Percentiles rank a stretch among this genome's conserved stretches.
phyloP scores from a whole-genome alignment of 768 basidiomycete genomes.

The Stropharia rugosoannulata region DNA sequence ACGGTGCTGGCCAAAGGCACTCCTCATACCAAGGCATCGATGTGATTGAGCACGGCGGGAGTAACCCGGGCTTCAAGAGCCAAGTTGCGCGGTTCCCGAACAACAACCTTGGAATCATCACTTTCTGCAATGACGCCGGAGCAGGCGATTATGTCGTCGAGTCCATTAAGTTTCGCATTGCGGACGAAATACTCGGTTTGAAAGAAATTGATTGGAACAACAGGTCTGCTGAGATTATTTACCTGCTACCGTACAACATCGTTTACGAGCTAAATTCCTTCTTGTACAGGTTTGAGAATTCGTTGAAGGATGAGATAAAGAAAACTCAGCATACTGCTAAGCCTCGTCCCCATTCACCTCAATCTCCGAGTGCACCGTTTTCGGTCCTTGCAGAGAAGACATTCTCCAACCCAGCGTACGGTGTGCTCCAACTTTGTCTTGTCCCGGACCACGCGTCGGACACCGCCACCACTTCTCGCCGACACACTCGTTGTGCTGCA shows the following conservation, averaged over 20 bases:
- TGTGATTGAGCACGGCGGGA: constrained; percentile 43
- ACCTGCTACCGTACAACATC: neutral
- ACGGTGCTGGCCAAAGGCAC: constrained; percentile 38
- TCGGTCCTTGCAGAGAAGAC: constrained; percentile 20
- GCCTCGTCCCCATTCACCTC: constrained; percentile 24
- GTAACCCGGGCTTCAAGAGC: constrained; percentile 33
- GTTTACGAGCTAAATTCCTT: neutral
- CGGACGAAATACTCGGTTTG: constrained; percentile 33
- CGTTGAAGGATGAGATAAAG: constrained; percentile 17
- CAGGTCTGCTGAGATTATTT: constrained; percentile 20
- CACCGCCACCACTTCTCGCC: neutral
- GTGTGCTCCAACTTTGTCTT: constrained; percentile 31
- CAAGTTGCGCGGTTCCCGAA: constrained; percentile 33
- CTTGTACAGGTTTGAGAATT: constrained; percentile 27
- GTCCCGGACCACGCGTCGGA: constrained; percentile 16
- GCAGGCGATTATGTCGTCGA: constrained; percentile 31
- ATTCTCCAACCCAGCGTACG: constrained; percentile 36
- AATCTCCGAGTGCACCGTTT: constrained; percentile 21
- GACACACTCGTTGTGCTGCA: constrained; percentile 16
- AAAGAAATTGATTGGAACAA: constrained; percentile 36
- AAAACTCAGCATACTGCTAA: constrained; percentile 17
- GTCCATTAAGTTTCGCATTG: constrained; percentile 35
- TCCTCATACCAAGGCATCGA: constrained; percentile 40
- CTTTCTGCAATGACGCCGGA: constrained; percentile 39
- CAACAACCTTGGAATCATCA: constrained; percentile 36